Conservation (phyloP, 1,284 basidiomycete genomes). For the Coniferiporia sulphurascens region DNA sequence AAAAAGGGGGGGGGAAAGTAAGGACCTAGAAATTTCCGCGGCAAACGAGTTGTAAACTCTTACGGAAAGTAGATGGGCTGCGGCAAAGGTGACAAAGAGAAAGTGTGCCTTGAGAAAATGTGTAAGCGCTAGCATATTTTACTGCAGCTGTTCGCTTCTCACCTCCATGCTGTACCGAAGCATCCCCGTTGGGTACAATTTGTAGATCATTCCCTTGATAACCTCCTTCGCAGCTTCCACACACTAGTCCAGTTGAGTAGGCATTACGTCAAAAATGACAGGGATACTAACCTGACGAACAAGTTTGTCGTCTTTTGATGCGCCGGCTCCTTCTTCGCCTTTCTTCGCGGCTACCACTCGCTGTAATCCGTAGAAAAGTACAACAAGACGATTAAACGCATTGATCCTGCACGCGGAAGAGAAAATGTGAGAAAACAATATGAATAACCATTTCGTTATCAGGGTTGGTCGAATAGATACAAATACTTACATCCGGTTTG, state of each 20-base stretch:
- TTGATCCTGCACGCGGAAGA: conserved; percentile 34
- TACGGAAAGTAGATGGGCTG: conserved; percentile 15
- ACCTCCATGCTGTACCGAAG: conserved; percentile 49
- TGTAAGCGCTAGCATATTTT: background rate
- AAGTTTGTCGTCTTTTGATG: conserved; percentile 38
- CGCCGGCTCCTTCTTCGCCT: conserved; percentile 24
- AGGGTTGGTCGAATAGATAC: background rate
- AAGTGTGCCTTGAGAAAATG: conserved; percentile 11
- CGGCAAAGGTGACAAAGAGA: conserved; percentile 18
- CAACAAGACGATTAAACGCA: conserved; percentile 47
- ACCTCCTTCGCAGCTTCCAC: conserved; percentile 43
- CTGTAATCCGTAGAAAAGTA: conserved; percentile 49
- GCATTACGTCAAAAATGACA: background rate
- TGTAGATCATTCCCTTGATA: conserved; percentile 44
- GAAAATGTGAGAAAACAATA: background rate
- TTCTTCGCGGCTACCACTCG: conserved; percentile 33
- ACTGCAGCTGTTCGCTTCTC: conserved; percentile 20
- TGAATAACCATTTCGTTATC: background rate
- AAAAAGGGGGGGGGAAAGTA: background rate
- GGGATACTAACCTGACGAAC: conserved; percentile 27
- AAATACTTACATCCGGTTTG: conserved; percentile 39
- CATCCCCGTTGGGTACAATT: conserved; percentile 41
- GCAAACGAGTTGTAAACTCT: background rate
- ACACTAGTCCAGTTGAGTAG: conserved; percentile 28
- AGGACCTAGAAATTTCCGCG: background rate